Conservation (phyloP, 306 rosid species). For the Lotus japonicus region DNA sequence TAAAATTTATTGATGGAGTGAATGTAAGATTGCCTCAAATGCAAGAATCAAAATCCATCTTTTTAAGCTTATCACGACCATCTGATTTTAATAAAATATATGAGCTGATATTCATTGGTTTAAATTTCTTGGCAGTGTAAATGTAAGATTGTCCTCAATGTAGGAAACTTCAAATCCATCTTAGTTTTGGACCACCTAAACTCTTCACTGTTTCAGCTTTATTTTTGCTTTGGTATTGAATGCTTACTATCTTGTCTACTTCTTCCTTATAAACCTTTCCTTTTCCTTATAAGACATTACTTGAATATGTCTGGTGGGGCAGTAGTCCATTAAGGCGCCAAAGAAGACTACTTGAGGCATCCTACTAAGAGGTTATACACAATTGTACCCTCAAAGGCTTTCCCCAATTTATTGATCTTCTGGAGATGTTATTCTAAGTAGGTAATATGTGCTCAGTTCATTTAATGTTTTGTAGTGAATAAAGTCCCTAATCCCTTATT, state of each 20-base stretch:
- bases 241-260: conserved; percentile 26
- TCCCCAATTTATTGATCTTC: conserved; percentile 29
- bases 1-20: no score
- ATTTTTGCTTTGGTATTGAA: conserved; percentile 28
- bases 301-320: conserved; percentile 24
- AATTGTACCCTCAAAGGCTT: conserved; percentile 20
- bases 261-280: conserved; percentile 30
- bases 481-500: conserved; percentile 8
- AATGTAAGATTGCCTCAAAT: no score
- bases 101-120: no score
- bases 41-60: no score
- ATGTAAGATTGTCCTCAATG: no score
- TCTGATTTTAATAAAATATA: no score
- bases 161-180: no score
- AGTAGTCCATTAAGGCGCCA: conserved; percentile 22
- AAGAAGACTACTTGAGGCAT: conserved; percentile 19
- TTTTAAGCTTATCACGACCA: no score
- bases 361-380: conserved; percentile 4
- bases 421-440: conserved; percentile 22
- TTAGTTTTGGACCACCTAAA: conserved; percentile 33
- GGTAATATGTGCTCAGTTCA: conserved; percentile 42
- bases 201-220: conserved; percentile 21
- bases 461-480: conserved; percentile 25
- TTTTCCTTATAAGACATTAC: conserved; percentile 30
- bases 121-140: no score